Percentiles rank a stretch among this genome's conserved stretches.
These are phyloP conservation scores for Cyanodermella asteris DNA, from an alignment of 2,329 filamentous ascomycete genomes.

Conservation along the genomic window DNA sequence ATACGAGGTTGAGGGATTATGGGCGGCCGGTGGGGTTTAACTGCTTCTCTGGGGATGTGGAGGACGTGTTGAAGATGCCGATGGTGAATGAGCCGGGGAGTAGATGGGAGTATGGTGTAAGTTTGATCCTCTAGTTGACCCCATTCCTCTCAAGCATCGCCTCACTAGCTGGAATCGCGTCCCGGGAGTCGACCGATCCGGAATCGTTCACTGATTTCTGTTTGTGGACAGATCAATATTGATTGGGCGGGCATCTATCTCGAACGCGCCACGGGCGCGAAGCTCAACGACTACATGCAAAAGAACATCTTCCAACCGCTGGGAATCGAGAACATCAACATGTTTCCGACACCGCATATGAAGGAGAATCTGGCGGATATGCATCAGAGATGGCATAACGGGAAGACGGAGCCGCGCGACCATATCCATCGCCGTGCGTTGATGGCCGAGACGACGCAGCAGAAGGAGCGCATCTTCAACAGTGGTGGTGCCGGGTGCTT, in stretches of 20 bases:
- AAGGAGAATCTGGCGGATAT: conserved; percentile 33
- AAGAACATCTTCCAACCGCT: conserved; percentile 27
- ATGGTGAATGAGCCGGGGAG: conserved; percentile 42
- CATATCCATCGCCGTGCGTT: conserved; percentile 29
- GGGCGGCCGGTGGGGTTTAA: conserved; percentile 29
- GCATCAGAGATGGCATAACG: conserved; percentile 28
- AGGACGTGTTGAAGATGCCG: conserved; percentile 27
- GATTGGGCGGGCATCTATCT: conserved; percentile 33
- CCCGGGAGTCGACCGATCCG: too few relatives aligned
- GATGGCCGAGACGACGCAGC: conserved; percentile 20
- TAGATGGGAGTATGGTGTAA: conserved; percentile 37
- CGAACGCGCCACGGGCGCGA: conserved; percentile 22
- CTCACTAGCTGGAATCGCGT: not conserved
- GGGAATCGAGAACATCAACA: conserved; percentile 27
- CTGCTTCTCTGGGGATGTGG: conserved; percentile 33
- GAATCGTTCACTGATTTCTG: not conserved
- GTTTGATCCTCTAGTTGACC: conserved; percentile 7
- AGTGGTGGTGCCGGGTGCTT: conserved; percentile 41
- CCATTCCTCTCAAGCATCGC: not conserved
- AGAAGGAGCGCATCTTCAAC: conserved; percentile 28
- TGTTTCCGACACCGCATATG: conserved; percentile 35
- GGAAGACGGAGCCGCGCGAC: conserved; percentile 20
- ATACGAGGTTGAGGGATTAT: conserved; percentile 26
- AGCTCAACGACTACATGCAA: conserved; percentile 28
- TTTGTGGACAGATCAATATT: conserved; percentile 19